Evolutionary conservation across 1,284 basidiomycete species (phyloP).

Genomic region (Rhodotorula sp.): DNA sequence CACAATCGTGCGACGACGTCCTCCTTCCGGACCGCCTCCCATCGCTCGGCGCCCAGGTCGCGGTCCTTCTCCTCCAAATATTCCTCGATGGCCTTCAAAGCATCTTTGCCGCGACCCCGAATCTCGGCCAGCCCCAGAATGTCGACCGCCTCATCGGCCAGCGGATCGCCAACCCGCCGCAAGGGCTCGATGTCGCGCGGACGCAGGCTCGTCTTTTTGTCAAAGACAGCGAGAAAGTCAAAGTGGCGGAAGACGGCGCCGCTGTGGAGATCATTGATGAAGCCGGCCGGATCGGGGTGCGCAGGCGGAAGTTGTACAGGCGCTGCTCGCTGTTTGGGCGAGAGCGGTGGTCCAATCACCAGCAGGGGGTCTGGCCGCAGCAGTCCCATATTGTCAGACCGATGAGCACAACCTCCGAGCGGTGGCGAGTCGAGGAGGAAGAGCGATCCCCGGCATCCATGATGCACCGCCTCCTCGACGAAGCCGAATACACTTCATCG

Average conservation of each 20-base stretch:
- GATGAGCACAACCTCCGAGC: background rate
- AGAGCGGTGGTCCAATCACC: slow-evolving; percentile 8
- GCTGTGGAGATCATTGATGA: slow-evolving; percentile 5
- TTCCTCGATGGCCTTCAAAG: slow-evolving; percentile 23
- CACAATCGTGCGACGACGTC: slow-evolving; percentile 35
- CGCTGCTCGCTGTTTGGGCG: background rate
- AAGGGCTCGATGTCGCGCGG: slow-evolving; percentile 30
- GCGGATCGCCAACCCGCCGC: slow-evolving; percentile 23
- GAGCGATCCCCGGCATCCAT: background rate
- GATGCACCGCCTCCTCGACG: too few relatives aligned
- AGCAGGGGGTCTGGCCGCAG: slow-evolving; percentile 8
- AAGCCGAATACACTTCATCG: too few relatives aligned
- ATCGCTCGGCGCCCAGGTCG: slow-evolving; percentile 4
- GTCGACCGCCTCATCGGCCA: slow-evolving; percentile 40
- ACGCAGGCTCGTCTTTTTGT: background rate
- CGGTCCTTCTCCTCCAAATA: slow-evolving; percentile 16
- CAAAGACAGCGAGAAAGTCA: slow-evolving; percentile 28
- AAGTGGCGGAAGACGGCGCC: slow-evolving; percentile 13
- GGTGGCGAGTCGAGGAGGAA: background rate
- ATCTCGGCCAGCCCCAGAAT: slow-evolving; percentile 26
- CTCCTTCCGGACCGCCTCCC: slow-evolving; percentile 7
- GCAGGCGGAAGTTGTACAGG: slow-evolving; percentile 1
- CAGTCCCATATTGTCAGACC: background rate
- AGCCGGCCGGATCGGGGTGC: background rate
- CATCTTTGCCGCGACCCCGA: slow-evolving; percentile 33